Conservation (phyloP, 2,329 filamentous ascomycete species). For the Cercospora sp. region DNA sequence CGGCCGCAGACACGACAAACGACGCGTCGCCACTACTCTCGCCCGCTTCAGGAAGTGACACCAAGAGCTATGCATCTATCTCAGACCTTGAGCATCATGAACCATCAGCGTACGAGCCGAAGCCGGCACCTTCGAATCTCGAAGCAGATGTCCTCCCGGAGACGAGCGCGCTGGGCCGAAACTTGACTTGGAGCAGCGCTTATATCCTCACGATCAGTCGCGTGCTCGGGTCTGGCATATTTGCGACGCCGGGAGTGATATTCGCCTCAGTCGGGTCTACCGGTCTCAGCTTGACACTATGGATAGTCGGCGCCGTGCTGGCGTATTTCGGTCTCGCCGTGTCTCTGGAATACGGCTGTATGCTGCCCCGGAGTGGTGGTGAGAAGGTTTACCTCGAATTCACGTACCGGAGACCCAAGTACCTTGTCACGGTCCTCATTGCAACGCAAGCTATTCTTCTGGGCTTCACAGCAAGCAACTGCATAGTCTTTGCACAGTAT, state of each 20-base stretch:
- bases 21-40: constrained; percentile 20
- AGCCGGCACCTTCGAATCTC: constrained; percentile 37
- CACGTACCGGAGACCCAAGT: constrained; percentile 63
- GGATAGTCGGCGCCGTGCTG: constrained; percentile 63
- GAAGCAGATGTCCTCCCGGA: constrained; percentile 63
- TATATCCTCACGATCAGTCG: constrained; percentile 65
- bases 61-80: constrained; percentile 18
- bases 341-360: constrained; percentile 67
- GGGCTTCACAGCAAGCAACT: constrained; percentile 69
- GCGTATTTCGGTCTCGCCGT: constrained; percentile 58
- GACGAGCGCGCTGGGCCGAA: constrained; percentile 59
- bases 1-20: not conserved
- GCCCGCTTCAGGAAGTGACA: not conserved
- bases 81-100: constrained; percentile 18
- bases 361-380: constrained; percentile 69
- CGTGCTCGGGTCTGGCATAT: constrained; percentile 70
- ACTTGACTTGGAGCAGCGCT: constrained; percentile 59
- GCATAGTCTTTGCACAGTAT: constrained; percentile 39
- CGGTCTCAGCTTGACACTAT: constrained; percentile 62
- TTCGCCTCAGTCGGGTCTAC: constrained; percentile 66
- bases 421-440: constrained; percentile 64
- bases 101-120: constrained; percentile 5
- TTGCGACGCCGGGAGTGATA: constrained; percentile 69
- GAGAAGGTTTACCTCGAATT: constrained; percentile 71
- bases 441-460: constrained; percentile 64